Evolutionary conservation across 352 stramenopile genomes (phyloP).

Genomic region (Pythium plurisporium): DNA sequence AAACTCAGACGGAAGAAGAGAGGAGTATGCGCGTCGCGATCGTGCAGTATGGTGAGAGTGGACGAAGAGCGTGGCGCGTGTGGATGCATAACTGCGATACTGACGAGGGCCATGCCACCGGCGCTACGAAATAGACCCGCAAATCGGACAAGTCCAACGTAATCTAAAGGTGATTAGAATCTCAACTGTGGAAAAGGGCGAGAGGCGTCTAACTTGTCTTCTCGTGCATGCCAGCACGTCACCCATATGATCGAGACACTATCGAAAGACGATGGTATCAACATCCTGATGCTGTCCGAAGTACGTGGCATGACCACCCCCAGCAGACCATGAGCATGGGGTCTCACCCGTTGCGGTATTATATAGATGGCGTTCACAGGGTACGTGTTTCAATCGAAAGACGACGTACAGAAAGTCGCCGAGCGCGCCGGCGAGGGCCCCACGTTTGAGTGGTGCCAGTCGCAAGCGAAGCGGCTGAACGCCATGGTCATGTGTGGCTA

Average conservation of each 20-base stretch:
- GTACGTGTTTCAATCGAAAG: constrained; percentile 66
- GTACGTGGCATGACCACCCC: constrained; percentile 25
- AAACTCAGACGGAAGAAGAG: too few species aligned
- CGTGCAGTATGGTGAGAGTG: constrained; percentile 70
- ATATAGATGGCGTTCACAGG: constrained; percentile 78
- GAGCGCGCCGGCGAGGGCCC: constrained; percentile 43
- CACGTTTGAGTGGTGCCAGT: constrained; percentile 69
- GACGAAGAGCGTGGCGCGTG: not conserved
- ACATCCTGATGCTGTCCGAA: constrained; percentile 79
- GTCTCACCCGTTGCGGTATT: not conserved
- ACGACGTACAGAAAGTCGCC: constrained; percentile 54
- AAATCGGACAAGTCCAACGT: constrained; percentile 55
- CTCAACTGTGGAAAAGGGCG: not conserved
- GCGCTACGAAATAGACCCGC: constrained; percentile 54
- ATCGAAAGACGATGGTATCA: constrained; percentile 37
- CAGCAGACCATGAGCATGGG: not conserved
- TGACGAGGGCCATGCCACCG: too few species aligned
- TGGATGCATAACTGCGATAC: not conserved
- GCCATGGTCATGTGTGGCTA: constrained; percentile 75
- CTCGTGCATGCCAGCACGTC: constrained; percentile 40
- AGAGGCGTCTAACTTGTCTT: not conserved
- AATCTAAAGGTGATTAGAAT: constrained; percentile 56
- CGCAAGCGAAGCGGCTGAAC: constrained; percentile 48
- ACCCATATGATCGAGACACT: constrained; percentile 57
- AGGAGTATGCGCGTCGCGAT: constrained; percentile 65